phyloP scores from a whole-genome alignment of 345 rosid species.

The Ceriops tagal region DNA sequence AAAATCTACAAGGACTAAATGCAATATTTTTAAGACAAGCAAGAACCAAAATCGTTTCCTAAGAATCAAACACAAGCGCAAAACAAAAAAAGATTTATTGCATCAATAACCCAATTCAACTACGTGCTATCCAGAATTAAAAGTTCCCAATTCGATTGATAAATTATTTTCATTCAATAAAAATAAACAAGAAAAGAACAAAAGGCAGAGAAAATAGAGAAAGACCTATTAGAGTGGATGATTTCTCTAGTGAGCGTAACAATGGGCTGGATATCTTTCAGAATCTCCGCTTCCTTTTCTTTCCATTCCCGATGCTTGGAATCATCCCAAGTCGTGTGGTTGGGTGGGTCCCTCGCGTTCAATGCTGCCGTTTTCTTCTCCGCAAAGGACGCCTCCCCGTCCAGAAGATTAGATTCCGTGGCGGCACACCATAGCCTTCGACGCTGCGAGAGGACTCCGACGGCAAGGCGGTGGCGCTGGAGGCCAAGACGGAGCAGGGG shows the following conservation, averaged over 20 bases:
- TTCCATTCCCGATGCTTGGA: conserved; percentile 79
- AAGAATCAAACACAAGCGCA: too few relatives aligned
- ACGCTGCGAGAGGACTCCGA: conserved; percentile 27
- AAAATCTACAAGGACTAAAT: too few relatives aligned
- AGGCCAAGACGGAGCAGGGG: conserved; percentile 41
- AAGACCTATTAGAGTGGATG: conserved; percentile 71
- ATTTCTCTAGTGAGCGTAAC: conserved; percentile 57
- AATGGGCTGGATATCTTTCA: conserved; percentile 53
- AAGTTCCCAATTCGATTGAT: neutral
- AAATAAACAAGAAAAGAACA: neutral
- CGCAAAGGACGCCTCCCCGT: conserved; percentile 35
- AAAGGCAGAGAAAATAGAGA: neutral
- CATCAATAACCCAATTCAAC: too few relatives aligned
- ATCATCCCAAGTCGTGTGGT: conserved; percentile 45
- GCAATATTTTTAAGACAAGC: too few relatives aligned
- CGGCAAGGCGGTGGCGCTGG: conserved; percentile 26
- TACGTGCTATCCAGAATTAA: too few relatives aligned
- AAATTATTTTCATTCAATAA: neutral
- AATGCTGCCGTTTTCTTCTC: conserved; percentile 27
- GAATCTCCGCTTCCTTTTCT: conserved; percentile 68
- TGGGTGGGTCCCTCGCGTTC: conserved; percentile 33
- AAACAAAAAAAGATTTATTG: too few relatives aligned
- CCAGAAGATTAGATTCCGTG: conserved; percentile 34
- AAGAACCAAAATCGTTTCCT: too few relatives aligned
- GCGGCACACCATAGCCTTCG: conserved; percentile 28